These are phyloP conservation scores for Vanilla planifolia DNA, from an alignment of 106 monocot species.

Conservation along the genomic window DNA sequence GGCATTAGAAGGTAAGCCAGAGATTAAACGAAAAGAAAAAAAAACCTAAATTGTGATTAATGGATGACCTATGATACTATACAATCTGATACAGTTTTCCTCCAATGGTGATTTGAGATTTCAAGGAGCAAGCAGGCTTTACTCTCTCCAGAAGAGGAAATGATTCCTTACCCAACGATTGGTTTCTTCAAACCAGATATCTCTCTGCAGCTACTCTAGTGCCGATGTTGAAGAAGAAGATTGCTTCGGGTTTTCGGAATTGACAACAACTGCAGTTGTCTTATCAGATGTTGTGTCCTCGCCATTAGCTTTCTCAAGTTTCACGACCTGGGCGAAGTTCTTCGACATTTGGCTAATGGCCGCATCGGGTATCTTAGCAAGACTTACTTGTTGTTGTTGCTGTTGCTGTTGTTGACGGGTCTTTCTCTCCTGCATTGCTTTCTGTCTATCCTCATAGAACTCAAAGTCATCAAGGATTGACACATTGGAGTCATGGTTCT, in stretches of 20 bases:
- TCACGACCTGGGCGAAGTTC: constrained; percentile 42
- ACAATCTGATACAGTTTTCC: constrained; percentile 6
- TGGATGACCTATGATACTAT: background rate
- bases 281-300: constrained; percentile 13
- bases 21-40: background rate
- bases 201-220: background rate
- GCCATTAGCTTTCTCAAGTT: constrained; percentile 35
- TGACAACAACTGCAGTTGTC: constrained; percentile 10
- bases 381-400: background rate
- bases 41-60: background rate
- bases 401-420: constrained; percentile 38
- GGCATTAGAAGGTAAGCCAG: no score
- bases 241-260: constrained; percentile 12
- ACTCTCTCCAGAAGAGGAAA: no score
- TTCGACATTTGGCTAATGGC: constrained; percentile 39
- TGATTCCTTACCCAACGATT: no score
- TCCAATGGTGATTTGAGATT: background rate
- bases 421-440: constrained; percentile 78
- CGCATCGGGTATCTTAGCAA: background rate
- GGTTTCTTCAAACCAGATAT: no score
- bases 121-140: no score
- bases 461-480: constrained; percentile 83
- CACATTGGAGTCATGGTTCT: constrained; percentile 53
- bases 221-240: background rate
- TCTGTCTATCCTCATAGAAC: constrained; percentile 84